Conservation (phyloP, 75 land plant genomes). For the Pseudotsuga menziesii region DNA sequence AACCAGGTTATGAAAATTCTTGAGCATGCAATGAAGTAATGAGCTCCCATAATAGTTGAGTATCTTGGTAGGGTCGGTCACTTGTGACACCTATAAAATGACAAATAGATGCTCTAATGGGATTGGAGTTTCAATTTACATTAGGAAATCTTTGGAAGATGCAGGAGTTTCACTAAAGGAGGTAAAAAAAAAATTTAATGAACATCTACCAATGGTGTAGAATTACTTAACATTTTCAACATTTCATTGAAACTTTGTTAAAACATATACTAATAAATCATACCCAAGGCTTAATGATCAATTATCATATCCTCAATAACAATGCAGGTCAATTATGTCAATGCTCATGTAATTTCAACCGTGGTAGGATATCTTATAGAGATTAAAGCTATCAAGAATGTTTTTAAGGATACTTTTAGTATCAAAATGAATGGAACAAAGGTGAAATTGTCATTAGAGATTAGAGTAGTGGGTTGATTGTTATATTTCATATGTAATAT, state of each 20-base stretch:
- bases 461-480: background rate
- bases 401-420: constrained; percentile 45
- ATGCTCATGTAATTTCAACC: constrained; percentile 60
- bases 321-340: constrained; percentile 48
- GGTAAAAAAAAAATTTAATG: too few species aligned
- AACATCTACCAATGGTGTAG: too few species aligned
- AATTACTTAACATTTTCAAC: too few species aligned
- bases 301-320: background rate
- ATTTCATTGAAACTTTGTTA: too few species aligned
- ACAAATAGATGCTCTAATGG: too few species aligned
- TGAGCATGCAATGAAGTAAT: constrained; percentile 46
- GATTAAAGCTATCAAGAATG: constrained; percentile 52
- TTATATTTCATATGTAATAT: too few species aligned
- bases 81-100: constrained; percentile 51
- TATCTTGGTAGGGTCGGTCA: constrained; percentile 11
- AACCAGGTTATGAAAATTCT: background rate
- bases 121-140: too few species aligned
- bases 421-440: constrained; percentile 59
- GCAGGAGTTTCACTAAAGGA: too few species aligned
- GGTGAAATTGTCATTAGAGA: constrained; percentile 13
- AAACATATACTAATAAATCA: too few species aligned
- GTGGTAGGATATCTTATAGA: constrained; percentile 51
- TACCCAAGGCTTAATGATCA: background rate
- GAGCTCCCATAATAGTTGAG: too few species aligned
- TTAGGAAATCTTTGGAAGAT: too few species aligned